A percentile compares a stretch with the other conserved stretches of the same genome.
Evolutionary conservation across 23 red algal species (phyloP).

Genomic region (Pyropia yezoensis): DNA sequence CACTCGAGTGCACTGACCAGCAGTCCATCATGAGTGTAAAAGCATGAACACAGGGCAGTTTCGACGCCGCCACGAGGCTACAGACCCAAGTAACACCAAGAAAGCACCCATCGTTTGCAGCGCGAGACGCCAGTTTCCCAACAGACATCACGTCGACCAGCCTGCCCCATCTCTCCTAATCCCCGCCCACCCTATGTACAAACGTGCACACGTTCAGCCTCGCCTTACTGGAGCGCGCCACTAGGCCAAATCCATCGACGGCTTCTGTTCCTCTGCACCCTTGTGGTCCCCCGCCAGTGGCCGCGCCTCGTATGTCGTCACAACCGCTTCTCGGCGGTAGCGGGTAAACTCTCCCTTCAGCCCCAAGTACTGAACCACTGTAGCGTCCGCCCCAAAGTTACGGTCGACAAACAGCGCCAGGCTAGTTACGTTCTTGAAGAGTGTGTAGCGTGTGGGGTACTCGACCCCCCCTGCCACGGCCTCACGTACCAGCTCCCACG

Average conservation of each 20-base stretch:
- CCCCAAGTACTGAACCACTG: conserved; percentile 73
- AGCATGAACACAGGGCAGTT: too few relatives aligned
- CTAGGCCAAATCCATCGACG: conserved; percentile 16
- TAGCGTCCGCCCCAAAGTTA: conserved; percentile 76
- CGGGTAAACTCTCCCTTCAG: conserved; percentile 76
- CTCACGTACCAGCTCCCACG: conserved; percentile 46
- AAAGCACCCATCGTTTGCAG: too few relatives aligned
- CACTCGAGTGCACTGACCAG: too few relatives aligned
- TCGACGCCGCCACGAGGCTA: too few relatives aligned
- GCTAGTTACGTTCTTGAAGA: conserved; percentile 73
- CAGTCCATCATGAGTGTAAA: too few relatives aligned
- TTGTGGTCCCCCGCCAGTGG: conserved; percentile 56
- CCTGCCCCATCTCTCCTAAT: too few relatives aligned
- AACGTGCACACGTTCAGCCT: too few relatives aligned
- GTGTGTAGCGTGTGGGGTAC: conserved; percentile 76
- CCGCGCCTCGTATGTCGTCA: conserved; percentile 71
- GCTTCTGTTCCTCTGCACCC: conserved; percentile 17
- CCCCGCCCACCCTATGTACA: too few relatives aligned
- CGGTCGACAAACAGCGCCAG: conserved; percentile 54
- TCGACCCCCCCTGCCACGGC: conserved; percentile 56
- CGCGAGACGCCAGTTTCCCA: too few relatives aligned
- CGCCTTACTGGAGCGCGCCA: too few relatives aligned
- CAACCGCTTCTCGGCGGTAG: conserved; percentile 72
- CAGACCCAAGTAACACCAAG: too few relatives aligned
- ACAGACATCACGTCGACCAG: too few relatives aligned